phyloP scores from a whole-genome alignment of 257 asterid genomes.

The Rehmannia glutinosa region DNA sequence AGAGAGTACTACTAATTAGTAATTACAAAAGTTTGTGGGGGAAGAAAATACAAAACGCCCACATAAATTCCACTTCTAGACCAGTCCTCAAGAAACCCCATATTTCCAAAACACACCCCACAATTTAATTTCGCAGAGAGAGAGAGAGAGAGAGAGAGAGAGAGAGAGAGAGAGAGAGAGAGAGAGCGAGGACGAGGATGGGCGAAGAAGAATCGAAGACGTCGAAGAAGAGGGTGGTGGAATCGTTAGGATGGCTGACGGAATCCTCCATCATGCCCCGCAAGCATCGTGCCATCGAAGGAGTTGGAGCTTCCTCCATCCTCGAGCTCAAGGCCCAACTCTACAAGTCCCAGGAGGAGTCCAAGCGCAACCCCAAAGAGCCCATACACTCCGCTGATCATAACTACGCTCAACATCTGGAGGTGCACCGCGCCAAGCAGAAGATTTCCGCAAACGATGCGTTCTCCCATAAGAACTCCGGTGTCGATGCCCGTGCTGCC shows the following conservation, averaged over 20 bases:
- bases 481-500: slow-evolving; percentile 82
- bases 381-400: slow-evolving; percentile 46
- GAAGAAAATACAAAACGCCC: too few relatives aligned
- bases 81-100: not conserved
- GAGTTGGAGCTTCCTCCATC: slow-evolving; percentile 91
- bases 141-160: slow-evolving; percentile 1
- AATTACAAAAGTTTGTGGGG: too few relatives aligned
- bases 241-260: slow-evolving; percentile 97
- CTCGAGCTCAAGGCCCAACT: slow-evolving; percentile 94
- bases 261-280: slow-evolving; percentile 97
- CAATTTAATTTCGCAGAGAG: not conserved
- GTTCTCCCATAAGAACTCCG: slow-evolving; percentile 57
- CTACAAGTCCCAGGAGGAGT: slow-evolving; percentile 84
- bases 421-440: slow-evolving; percentile 82
- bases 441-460: slow-evolving; percentile 52
- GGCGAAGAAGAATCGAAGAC: slow-evolving; percentile 33
- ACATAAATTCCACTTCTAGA: not conserved
- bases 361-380: slow-evolving; percentile 79
- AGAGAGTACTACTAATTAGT: too few relatives aligned
- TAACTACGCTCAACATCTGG: slow-evolving; percentile 51
- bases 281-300: slow-evolving; percentile 80
- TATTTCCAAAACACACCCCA: slow-evolving; percentile 14
- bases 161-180: slow-evolving; percentile 1
- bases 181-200: slow-evolving; percentile 28
- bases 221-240: slow-evolving; percentile 63